A percentile compares a stretch with the other conserved stretches of the same genome.
phyloP scores from a whole-genome alignment of 441 rosid genomes.

The Geranium incanum region DNA sequence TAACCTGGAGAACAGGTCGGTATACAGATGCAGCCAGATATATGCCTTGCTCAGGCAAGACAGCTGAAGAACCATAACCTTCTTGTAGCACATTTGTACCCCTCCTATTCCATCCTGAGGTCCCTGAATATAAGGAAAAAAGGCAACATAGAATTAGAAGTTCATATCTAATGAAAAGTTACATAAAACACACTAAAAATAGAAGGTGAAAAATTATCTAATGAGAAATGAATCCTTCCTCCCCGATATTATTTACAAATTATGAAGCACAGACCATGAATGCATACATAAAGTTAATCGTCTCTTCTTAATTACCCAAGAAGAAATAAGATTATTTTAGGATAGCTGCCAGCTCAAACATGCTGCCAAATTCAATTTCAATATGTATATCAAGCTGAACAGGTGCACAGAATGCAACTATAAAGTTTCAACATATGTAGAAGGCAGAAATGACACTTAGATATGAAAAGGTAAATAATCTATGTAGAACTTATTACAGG shows the following conservation, averaged over 20 bases:
- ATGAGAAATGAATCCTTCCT: neutral
- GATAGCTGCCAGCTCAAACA: neutral
- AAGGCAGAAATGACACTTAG: neutral
- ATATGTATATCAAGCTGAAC: neutral
- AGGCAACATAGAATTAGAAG: conserved; percentile 5
- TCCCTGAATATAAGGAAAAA: neutral
- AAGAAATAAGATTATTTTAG: neutral
- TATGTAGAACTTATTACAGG: neutral
- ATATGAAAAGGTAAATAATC: neutral
- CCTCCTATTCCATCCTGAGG: conserved; percentile 89
- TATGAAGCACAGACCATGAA: neutral
- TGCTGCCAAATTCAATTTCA: neutral
- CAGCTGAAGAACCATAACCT: conserved; percentile 94
- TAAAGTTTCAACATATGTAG: neutral
- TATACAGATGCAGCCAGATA: conserved; percentile 91
- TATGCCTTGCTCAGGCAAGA: conserved; percentile 97
- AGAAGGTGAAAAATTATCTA: neutral
- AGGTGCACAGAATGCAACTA: neutral
- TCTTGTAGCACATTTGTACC: conserved; percentile 73
- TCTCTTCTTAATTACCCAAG: neutral
- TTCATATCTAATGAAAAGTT: conserved; percentile 1
- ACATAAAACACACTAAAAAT: neutral
- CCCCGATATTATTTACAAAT: neutral
- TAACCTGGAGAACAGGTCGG: conserved; percentile 92
- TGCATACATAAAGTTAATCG: neutral